Conservation (phyloP, 2,329 filamentous ascomycete genomes). For the Pestalotiopsis fici region DNA sequence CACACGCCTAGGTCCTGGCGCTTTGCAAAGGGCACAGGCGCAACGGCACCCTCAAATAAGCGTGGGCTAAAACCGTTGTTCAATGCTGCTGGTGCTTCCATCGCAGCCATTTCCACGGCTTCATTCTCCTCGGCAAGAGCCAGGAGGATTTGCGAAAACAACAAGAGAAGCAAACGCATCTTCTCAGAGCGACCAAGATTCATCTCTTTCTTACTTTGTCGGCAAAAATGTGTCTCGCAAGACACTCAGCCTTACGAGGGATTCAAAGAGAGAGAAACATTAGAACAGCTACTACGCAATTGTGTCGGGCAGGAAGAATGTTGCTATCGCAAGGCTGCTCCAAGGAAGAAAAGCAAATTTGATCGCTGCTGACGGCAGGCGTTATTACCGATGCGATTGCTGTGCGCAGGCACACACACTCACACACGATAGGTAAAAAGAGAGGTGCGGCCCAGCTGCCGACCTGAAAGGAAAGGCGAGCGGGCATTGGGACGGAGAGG, state of each 20-base stretch:
- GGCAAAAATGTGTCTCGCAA: not conserved
- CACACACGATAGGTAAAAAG: too few relatives aligned
- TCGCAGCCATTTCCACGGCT: not conserved
- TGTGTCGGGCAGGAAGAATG: not conserved
- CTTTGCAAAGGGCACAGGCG: not conserved
- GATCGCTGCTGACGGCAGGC: not conserved
- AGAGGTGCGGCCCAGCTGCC: not conserved
- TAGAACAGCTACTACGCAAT: not conserved
- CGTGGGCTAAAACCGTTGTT: constrained; percentile 9
- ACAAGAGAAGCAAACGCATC: not conserved
- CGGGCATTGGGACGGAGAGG: not conserved
- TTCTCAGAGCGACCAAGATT: not conserved
- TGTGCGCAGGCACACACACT: not conserved
- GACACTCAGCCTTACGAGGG: not conserved
- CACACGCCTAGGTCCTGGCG: constrained; percentile 3
- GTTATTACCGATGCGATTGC: not conserved
- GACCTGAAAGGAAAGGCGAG: not conserved
- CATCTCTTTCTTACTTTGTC: not conserved
- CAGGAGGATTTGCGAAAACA: not conserved
- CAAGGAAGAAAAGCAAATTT: not conserved
- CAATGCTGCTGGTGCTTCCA: not conserved
- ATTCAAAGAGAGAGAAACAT: not conserved
- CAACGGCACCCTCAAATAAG: not conserved
- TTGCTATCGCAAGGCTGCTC: not conserved
- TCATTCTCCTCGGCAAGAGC: not conserved